phyloP scores from a whole-genome alignment of 2,329 filamentous ascomycete genomes.

The Aspergillus awamori region DNA sequence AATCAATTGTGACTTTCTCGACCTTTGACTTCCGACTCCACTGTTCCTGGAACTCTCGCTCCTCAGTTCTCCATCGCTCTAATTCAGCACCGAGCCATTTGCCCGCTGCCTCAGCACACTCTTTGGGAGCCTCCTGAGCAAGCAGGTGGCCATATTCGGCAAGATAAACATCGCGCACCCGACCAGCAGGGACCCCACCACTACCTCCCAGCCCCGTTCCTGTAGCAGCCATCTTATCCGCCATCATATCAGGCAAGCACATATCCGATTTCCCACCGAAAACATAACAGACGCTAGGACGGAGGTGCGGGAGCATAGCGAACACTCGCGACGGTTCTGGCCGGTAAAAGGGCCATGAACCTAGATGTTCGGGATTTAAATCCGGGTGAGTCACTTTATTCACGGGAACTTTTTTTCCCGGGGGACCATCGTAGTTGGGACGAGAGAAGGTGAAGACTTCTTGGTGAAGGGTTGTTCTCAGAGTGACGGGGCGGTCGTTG shows the following conservation, averaged over 20 bases:
- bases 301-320: constrained; percentile 44
- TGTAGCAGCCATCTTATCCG: constrained; percentile 47
- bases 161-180: constrained; percentile 68
- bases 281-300: constrained; percentile 51
- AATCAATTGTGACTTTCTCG: constrained; percentile 61
- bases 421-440: constrained; percentile 63
- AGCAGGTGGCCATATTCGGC: constrained; percentile 75
- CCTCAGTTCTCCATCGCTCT: constrained; percentile 59
- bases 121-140: constrained; percentile 74
- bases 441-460: constrained; percentile 65
- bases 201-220: constrained; percentile 45
- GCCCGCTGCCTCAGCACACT: constrained; percentile 65
- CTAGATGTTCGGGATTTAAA: constrained; percentile 37
- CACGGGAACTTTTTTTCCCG: constrained; percentile 36
- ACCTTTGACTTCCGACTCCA: constrained; percentile 55
- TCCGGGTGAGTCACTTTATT: constrained; percentile 52
- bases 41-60: constrained; percentile 56
- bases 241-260: constrained; percentile 41
- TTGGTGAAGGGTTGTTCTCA: constrained; percentile 80
- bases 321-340: constrained; percentile 45
- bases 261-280: constrained; percentile 49
- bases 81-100: constrained; percentile 63
- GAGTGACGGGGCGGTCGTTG: constrained; percentile 60
- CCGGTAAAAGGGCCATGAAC: constrained; percentile 48
- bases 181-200: constrained; percentile 64